Percentiles rank a stretch among this genome's conserved stretches.
Conservation (phyloP, 257 asterid species). For the Ligustrum vulgare region DNA sequence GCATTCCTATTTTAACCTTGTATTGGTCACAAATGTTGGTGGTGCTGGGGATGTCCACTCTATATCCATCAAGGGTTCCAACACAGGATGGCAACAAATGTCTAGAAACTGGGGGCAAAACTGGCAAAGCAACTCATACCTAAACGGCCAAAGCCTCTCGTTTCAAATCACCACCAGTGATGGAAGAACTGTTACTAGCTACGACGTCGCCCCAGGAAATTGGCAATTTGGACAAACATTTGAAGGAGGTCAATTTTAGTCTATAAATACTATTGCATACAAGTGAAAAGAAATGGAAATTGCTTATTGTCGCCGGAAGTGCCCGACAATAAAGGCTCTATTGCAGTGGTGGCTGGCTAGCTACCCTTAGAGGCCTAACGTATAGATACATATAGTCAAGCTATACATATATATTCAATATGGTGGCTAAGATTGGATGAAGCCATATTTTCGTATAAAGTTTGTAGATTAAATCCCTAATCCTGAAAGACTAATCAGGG, state of each 20-base stretch:
- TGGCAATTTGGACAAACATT: constrained; percentile 91
- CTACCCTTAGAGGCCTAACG: constrained; percentile 42
- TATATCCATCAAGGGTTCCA: constrained; percentile 73
- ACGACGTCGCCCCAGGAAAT: constrained; percentile 52
- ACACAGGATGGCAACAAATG: constrained; percentile 86
- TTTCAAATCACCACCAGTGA: constrained; percentile 80
- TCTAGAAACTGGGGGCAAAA: constrained; percentile 97
- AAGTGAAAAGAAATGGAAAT: not conserved
- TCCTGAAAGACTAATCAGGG: constrained; percentile 27
- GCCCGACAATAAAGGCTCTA: constrained; percentile 25
- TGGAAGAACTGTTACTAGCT: constrained; percentile 60
- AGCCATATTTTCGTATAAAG: constrained; percentile 19
- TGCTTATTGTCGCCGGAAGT: not conserved
- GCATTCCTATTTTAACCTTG: constrained; percentile 86
- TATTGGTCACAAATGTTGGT: constrained; percentile 74
- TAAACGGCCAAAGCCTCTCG: constrained; percentile 73
- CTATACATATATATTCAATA: not conserved
- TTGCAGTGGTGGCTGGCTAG: constrained; percentile 43
- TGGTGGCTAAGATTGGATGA: constrained; percentile 23
- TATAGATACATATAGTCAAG: not conserved
- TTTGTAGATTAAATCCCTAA: constrained; percentile 16
- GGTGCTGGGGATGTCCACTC: constrained; percentile 91
- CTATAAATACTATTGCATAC: not conserved
- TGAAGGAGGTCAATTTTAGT: constrained; percentile 66
- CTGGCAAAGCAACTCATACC: constrained; percentile 86